Base-by-base conservation (phyloP, 139 green algal genomes). In the Coelastrella sp. region DNA sequence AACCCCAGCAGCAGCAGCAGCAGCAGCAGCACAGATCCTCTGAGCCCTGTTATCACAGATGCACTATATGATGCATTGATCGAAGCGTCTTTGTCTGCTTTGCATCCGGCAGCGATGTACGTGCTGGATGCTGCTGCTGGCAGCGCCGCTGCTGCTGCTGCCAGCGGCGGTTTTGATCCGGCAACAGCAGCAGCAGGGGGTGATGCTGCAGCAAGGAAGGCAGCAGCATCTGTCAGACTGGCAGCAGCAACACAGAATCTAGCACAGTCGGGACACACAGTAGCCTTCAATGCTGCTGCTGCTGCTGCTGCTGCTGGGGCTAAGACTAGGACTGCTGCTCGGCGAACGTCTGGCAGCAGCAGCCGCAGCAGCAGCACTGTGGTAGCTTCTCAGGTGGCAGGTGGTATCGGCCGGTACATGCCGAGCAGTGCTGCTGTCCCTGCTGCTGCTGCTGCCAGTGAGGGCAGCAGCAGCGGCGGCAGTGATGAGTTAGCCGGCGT, bases 91-190 rank as follows among this genome's bases (percentile, higher is more conserved):
- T 65, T 78, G 65, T 5, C 3, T 10, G 82, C 19, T 22, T 56
- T 79, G 65, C 65, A 77, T 47, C 82, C 64, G 17, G 80, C 80
- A 23, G 80, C 80, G 22, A n/a, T 58, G 8, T 86, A 78, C 78
- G 82, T 65, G 7, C 32, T 64, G 16, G 13, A 17, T 87, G 82
- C 82, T 85, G 57, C 58, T 85, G 81, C 19, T 13, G 65, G 14
- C 47, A 80, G 66, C 65, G 71, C 23, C 54, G 83, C 64, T 16
- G 95, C 85, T 83, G 95, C 20, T 91, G 83, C 58, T 19, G 85
- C 57, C n/a, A 13, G 96, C 93, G 68, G 60, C 91, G 54, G 61
- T 22, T 10, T 93, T 89, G 7, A 84, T 75, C 3, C 32, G 11
- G 5, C 58, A 91, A 74, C 92, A 95, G 60, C 79, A 88, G 47